Conservation (phyloP, 78 protist species). For the Bodo saltans region DNA sequence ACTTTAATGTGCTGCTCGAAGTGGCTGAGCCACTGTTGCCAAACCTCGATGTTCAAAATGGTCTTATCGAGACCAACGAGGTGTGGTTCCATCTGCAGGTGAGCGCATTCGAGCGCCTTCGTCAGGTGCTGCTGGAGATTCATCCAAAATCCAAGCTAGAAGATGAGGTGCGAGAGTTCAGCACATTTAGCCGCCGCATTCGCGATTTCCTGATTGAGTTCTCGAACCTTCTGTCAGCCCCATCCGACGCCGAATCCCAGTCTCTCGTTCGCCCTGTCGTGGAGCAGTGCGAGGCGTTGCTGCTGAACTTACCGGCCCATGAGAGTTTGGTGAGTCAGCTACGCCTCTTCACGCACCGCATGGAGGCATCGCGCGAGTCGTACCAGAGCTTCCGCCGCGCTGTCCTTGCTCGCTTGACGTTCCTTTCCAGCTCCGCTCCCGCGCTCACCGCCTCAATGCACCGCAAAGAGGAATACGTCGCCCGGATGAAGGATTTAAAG, state of each 20-base stretch:
- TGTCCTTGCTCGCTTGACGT: slow-evolving; percentile 8
- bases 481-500: neutral
- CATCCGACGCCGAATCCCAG: slow-evolving; percentile 10
- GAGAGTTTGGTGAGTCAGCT: neutral
- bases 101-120: slow-evolving; percentile 22
- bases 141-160: slow-evolving; percentile 4
- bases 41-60: neutral
- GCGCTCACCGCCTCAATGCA: neutral
- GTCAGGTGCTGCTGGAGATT: slow-evolving; percentile 12
- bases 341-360: slow-evolving; percentile 2
- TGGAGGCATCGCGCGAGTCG: slow-evolving; percentile 7
- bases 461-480: slow-evolving; percentile 10
- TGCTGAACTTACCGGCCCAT: neutral
- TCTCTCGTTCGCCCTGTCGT: slow-evolving; percentile 13
- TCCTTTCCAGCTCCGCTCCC: neutral
- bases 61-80: slow-evolving; percentile 22
- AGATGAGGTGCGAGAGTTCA: slow-evolving; percentile 30
- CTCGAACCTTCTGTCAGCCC: neutral
- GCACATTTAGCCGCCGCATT: neutral
- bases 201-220: neutral
- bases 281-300: neutral
- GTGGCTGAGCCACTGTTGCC: slow-evolving; percentile 6
- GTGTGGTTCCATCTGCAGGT: slow-evolving; percentile 29
- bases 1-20: slow-evolving; percentile 5
- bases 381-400: neutral